A percentile compares a stretch with the other conserved stretches of the same genome.
phyloP scores from a whole-genome alignment of 129 eudicot genomes.

The Escallonia herrerae region DNA sequence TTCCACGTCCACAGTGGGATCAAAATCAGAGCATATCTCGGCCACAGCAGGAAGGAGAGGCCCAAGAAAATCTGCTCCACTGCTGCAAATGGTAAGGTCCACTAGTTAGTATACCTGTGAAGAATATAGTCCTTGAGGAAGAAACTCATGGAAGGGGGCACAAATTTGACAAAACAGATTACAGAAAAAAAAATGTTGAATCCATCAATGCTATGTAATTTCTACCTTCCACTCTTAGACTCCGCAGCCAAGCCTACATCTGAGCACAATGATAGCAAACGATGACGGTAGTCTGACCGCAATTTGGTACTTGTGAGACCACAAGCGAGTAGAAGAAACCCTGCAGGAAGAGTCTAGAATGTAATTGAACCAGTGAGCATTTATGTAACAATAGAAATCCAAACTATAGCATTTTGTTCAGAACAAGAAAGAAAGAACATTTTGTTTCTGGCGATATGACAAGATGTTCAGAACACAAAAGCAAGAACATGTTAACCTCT shows the following conservation, averaged over 20 bases:
- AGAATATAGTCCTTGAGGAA: neutral
- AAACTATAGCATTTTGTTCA: neutral
- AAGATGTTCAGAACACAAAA: neutral
- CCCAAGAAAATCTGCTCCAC: constrained; percentile 99
- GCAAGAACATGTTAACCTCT: neutral
- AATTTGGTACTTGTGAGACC: constrained; percentile 61
- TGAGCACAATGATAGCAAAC: constrained; percentile 91
- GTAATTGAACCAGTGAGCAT: constrained; percentile 83
- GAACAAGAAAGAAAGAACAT: neutral
- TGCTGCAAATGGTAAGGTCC: constrained; percentile 41
- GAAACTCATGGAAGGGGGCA: neutral
- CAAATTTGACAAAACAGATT: neutral
- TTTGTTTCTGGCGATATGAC: neutral
- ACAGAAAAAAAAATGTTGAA: neutral
- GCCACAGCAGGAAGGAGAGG: constrained; percentile 99
- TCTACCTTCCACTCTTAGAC: constrained; percentile 91
- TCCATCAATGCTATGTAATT: neutral
- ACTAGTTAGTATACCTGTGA: constrained; percentile 10
- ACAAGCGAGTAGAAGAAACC: constrained; percentile 74
- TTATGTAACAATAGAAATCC: constrained; percentile 9
- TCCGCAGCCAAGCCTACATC: constrained; percentile 99
- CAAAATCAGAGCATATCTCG: constrained; percentile 93
- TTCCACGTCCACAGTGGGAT: constrained; percentile 74
- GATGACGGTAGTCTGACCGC: constrained; percentile 89
- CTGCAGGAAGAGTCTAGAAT: constrained; percentile 98